Percentiles rank a stretch among this genome's conserved stretches.
Conservation (phyloP, 768 basidiomycete genomes). For the Leccinellum albellum region DNA sequence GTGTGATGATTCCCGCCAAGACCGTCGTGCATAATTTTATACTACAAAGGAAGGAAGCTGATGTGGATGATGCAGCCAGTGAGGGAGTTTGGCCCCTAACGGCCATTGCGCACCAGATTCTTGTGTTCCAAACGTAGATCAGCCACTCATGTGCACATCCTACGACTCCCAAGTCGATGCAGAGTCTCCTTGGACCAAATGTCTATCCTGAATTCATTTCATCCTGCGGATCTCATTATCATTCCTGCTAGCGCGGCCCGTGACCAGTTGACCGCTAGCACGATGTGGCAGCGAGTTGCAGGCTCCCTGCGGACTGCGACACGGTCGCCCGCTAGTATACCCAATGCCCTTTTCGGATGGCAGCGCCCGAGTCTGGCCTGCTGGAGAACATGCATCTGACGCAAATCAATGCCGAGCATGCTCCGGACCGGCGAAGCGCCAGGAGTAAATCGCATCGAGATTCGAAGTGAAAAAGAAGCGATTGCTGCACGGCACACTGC, state of each 20-base stretch:
- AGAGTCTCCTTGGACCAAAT: background rate
- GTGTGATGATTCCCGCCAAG: conserved; percentile 10
- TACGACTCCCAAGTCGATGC: background rate
- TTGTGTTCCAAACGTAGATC: conserved; percentile 22
- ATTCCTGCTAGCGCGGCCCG: background rate
- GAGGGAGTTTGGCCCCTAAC: conserved; percentile 30
- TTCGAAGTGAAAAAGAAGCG: background rate
- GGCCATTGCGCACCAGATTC: conserved; percentile 30
- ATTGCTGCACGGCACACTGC: background rate
- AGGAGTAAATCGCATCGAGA: background rate
- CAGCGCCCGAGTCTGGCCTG: conserved; percentile 4
- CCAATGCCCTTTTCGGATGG: background rate
- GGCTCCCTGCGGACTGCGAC: conserved; percentile 1
- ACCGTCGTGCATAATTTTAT: conserved; percentile 30
- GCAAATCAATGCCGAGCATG: background rate
- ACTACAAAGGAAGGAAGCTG: conserved; percentile 28
- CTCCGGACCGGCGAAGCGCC: background rate
- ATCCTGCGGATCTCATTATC: background rate
- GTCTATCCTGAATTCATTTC: background rate
- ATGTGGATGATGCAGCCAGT: conserved; percentile 25
- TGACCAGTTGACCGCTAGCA: background rate
- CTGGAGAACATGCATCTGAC: conserved; percentile 13
- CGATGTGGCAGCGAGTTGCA: background rate
- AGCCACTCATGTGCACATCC: background rate
- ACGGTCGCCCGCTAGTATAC: background rate